Evolutionary conservation across 139 green algal species (phyloP).

Genomic region (Chlorella sp.): DNA sequence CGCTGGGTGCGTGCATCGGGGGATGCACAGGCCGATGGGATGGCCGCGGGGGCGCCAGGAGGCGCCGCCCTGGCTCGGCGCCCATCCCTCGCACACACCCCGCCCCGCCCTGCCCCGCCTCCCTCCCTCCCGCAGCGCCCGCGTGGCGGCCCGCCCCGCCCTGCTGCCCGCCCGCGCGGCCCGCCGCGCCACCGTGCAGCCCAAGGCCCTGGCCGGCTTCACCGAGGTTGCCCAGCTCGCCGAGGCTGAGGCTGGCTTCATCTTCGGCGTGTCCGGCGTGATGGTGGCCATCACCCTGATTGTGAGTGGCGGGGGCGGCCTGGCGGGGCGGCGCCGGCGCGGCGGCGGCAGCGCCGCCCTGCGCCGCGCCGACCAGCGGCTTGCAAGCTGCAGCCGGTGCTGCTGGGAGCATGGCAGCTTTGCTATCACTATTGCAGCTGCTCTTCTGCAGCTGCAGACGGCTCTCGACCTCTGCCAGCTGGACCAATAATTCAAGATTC

Average conservation of each 20-base stretch:
- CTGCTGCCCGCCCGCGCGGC: too few species aligned
- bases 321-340: neutral
- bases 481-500: too few species aligned
- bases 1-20: too few species aligned
- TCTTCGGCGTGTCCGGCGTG: slow-evolving; percentile 77
- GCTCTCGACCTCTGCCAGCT: too few species aligned
- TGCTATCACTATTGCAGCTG: too few species aligned
- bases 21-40: too few species aligned
- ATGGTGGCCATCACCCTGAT: slow-evolving; percentile 90
- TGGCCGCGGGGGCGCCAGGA: too few species aligned
- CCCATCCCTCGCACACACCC: neutral
- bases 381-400: too few species aligned
- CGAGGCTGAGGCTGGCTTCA: slow-evolving; percentile 77
- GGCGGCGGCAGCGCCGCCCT: neutral
- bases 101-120: neutral
- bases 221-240: slow-evolving; percentile 87
- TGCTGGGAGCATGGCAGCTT: too few species aligned
- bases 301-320: slow-evolving; percentile 57
- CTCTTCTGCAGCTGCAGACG: neutral
- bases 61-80: too few species aligned
- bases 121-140: slow-evolving; percentile 30
- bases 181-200: slow-evolving; percentile 13
- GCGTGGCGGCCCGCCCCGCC: slow-evolving; percentile 9
- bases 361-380: too few species aligned
- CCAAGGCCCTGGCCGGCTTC: slow-evolving; percentile 16